A percentile compares a stretch with the other conserved stretches of the same genome.
Evolutionary conservation across 179 eudicot genomes (phyloP).

Genomic region (Spinacia oleracea): DNA sequence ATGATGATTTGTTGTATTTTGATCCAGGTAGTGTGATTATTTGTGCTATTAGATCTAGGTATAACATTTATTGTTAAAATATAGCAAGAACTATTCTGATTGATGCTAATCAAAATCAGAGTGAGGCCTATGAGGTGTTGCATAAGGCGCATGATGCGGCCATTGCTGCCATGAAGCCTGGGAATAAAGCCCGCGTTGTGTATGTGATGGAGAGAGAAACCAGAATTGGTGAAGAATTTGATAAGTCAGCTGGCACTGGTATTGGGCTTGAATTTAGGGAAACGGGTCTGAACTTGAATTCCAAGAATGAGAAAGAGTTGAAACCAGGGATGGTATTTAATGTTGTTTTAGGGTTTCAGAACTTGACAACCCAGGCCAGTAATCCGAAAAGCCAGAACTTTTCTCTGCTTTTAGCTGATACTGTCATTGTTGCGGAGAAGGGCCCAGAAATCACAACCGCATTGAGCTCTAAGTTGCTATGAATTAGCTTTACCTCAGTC

Average conservation of each 20-base stretch:
- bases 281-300: conserved; percentile 64
- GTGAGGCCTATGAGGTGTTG: no score
- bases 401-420: conserved; percentile 75
- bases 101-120: no score
- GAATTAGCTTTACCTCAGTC: no score
- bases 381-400: conserved; percentile 66
- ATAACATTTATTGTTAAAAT: conserved; percentile 82
- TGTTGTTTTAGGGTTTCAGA: conserved; percentile 81
- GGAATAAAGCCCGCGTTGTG: conserved; percentile 52
- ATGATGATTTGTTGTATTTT: conserved; percentile 66
- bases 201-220: conserved; percentile 79
- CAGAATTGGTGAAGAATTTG: conserved; percentile 62
- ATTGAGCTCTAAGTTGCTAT: conserved; percentile 64
- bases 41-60: conserved; percentile 83
- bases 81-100: conserved; percentile 81
- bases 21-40: conserved; percentile 83
- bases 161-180: conserved; percentile 66
- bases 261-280: no score
- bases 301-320: conserved; percentile 64
- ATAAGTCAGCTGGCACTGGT: conserved; percentile 84
- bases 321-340: conserved; percentile 83
- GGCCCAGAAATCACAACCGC: no score
- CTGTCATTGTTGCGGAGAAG: no score
- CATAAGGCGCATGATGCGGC: no score
- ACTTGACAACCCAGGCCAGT: conserved; percentile 53